Evolutionary conservation across 140 eudicot genomes (phyloP).

Genomic region (Erigeron philadelphicus): DNA sequence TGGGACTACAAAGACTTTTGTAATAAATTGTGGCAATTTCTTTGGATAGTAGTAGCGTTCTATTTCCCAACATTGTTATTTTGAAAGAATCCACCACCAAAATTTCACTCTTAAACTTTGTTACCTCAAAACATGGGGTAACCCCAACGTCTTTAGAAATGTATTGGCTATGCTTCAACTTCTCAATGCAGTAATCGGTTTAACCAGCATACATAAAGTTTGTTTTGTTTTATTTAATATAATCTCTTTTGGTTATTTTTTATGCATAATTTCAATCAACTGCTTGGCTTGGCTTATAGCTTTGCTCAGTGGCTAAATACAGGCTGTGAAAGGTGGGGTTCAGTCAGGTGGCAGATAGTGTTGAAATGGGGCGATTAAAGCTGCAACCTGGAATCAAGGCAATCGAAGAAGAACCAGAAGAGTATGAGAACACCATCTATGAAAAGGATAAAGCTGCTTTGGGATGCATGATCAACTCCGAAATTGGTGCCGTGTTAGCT

Average conservation of each 20-base stretch:
- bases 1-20: conserved; percentile 1
- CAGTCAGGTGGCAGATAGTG: conserved; percentile 21
- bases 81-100: conserved; percentile 7
- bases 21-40: conserved; percentile 9
- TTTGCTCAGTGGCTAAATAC: conserved; percentile 4
- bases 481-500: conserved; percentile 74
- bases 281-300: conserved; percentile 12
- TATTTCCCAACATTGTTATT: not conserved
- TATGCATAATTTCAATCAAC: conserved; percentile 12
- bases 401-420: conserved; percentile 85
- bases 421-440: conserved; percentile 41
- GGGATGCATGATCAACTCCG: conserved; percentile 77
- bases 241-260: conserved; percentile 7
- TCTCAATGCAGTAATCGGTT: not conserved
- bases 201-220: too few relatives aligned
- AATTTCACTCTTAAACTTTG: not conserved
- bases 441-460: conserved; percentile 58
- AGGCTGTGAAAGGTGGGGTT: conserved; percentile 23
- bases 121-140: not conserved
- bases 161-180: conserved; percentile 9
- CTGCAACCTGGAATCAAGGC: conserved; percentile 69
- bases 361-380: conserved; percentile 69
- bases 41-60: conserved; percentile 12
- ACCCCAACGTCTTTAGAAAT: too few relatives aligned
- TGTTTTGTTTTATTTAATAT: not conserved